A percentile compares a stretch with the other conserved stretches of the same genome.
phyloP scores from a whole-genome alignment of 192 early-diverging fungal genomes.

The Pilobolus umbonatus region DNA sequence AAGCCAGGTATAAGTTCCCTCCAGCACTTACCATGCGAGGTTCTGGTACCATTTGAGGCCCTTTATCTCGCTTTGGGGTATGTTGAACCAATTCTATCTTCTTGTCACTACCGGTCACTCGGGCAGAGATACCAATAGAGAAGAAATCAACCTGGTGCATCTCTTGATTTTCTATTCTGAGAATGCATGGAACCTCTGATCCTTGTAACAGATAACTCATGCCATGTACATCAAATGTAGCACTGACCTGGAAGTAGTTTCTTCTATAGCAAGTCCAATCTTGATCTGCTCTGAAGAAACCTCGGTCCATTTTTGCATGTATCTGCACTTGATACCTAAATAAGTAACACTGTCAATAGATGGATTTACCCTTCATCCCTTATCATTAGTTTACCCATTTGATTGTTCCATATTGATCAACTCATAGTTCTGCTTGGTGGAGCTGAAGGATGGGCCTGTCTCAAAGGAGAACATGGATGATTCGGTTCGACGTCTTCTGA shows the following conservation, averaged over 20 bases:
- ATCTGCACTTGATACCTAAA: conserved; percentile 53
- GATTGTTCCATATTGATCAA: conserved; percentile 60
- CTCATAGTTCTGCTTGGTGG: conserved; percentile 60
- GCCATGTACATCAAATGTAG: conserved; percentile 44
- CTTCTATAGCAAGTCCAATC: conserved; percentile 93
- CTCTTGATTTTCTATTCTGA: conserved; percentile 49
- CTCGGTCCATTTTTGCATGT: conserved; percentile 74
- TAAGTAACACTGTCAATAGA: too few species aligned
- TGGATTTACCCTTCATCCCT: neutral
- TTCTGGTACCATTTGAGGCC: conserved; percentile 72
- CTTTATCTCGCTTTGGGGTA: conserved; percentile 92
- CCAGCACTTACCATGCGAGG: conserved; percentile 53
- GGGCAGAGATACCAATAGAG: conserved; percentile 69
- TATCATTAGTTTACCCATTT: conserved; percentile 43
- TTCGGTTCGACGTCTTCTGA: conserved; percentile 40
- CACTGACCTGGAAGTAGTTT: conserved; percentile 89
- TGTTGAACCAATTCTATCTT: conserved; percentile 81
- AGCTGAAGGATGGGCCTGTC: conserved; percentile 65
- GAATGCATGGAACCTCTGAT: conserved; percentile 58
- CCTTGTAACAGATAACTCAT: conserved; percentile 33
- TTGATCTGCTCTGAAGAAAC: conserved; percentile 76
- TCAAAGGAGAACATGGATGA: conserved; percentile 41
- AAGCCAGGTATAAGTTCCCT: conserved; percentile 46
- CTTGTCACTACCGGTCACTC: conserved; percentile 60
- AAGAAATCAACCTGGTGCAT: conserved; percentile 50